These are phyloP conservation scores for Cyathus striatus DNA, from an alignment of 768 basidiomycete genomes.

Conservation along the genomic window DNA sequence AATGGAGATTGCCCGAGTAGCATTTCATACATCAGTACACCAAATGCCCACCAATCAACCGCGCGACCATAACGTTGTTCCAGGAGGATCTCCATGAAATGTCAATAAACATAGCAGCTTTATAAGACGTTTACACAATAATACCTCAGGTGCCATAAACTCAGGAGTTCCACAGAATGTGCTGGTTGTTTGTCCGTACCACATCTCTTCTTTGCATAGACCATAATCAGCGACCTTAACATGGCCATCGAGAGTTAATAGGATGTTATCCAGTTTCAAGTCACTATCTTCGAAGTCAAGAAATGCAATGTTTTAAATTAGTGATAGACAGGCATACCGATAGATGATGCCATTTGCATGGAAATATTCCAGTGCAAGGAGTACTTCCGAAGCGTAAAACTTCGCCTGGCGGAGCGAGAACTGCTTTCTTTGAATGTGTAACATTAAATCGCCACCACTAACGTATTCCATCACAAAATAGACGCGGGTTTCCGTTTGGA, in stretches of 20 bases:
- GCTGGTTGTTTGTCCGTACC: slow-evolving; percentile 91
- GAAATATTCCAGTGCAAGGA: slow-evolving; percentile 96
- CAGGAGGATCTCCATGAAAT: slow-evolving; percentile 81
- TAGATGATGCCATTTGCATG: slow-evolving; percentile 99
- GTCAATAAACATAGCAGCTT: slow-evolving; percentile 4
- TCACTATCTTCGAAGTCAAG: slow-evolving; percentile 48
- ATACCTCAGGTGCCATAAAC: slow-evolving; percentile 98
- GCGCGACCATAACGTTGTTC: slow-evolving; percentile 98
- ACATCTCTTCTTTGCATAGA: slow-evolving; percentile 99
- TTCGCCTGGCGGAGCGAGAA: slow-evolving; percentile 98
- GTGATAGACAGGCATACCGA: slow-evolving; percentile 70
- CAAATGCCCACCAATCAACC: slow-evolving; percentile 99
- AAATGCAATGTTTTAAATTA: neutral
- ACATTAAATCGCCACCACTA: slow-evolving; percentile 97
- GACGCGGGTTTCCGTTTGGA: slow-evolving; percentile 98
- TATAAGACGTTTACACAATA: slow-evolving; percentile 11
- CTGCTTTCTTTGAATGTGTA: slow-evolving; percentile 98
- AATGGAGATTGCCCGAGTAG: slow-evolving; percentile 97
- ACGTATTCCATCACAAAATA: slow-evolving; percentile 99
- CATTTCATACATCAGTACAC: slow-evolving; percentile 99
- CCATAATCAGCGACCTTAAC: slow-evolving; percentile 99
- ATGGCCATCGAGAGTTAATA: slow-evolving; percentile 94
- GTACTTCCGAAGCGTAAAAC: slow-evolving; percentile 96
- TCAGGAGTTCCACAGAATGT: slow-evolving; percentile 99
- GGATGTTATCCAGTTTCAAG: slow-evolving; percentile 96